Percentiles rank a stretch among this genome's conserved stretches.
phyloP scores from a whole-genome alignment of 345 rosid genomes.

The Eucalyptus microcorys region DNA sequence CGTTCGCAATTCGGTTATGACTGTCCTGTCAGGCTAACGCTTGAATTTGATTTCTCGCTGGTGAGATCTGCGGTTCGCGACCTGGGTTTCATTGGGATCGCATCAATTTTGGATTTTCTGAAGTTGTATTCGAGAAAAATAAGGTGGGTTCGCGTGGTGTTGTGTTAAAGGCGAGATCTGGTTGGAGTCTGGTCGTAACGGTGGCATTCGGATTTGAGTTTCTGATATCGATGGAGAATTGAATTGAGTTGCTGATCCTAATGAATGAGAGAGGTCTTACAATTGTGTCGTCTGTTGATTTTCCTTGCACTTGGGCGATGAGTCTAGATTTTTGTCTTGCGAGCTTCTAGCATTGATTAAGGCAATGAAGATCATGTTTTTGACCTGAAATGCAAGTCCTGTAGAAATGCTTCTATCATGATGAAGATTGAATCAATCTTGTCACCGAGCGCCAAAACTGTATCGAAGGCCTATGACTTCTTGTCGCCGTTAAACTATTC shows the following conservation, averaged over 20 bases:
- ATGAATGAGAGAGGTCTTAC: not conserved
- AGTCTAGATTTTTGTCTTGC: not conserved
- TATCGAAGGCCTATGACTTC: conserved; percentile 78
- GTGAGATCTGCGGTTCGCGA: not conserved
- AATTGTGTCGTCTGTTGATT: not conserved
- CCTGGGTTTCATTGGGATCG: not conserved
- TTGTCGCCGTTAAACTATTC: too few species aligned
- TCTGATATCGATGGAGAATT: not conserved
- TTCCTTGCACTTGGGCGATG: not conserved
- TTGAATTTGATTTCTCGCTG: not conserved
- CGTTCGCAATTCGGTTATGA: not conserved
- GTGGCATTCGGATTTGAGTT: not conserved
- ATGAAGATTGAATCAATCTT: not conserved
- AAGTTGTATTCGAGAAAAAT: not conserved
- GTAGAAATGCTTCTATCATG: not conserved
- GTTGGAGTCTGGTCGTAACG: not conserved
- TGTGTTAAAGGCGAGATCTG: not conserved
- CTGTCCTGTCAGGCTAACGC: not conserved
- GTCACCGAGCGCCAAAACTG: conserved; percentile 44
- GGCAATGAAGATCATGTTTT: not conserved
- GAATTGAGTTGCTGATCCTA: not conserved
- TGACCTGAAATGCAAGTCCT: not conserved
- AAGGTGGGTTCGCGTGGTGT: not conserved
- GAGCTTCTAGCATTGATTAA: not conserved
- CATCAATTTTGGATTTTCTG: not conserved